Base-by-base conservation (phyloP, 371 early-diverging fungal species). In the Mortierella polycephala region DNA sequence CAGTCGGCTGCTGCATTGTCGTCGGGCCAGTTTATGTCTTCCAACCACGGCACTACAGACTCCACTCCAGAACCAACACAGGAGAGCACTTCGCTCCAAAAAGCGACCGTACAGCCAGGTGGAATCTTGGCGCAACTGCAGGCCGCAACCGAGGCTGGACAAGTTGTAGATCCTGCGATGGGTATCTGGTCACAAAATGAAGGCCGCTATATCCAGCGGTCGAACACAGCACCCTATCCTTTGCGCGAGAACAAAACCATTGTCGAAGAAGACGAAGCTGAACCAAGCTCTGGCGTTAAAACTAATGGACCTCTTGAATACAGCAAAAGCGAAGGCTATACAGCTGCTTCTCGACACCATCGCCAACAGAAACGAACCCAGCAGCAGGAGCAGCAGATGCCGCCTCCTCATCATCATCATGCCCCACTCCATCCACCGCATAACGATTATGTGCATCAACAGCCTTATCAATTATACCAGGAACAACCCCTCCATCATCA, bases 271-370 rank as follows among this genome's bases (percentile, higher is more conserved):
- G 69, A 62, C 9, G 73, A 71, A 23, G 14, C 18, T 7, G 61
- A 45, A 12, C 40, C 56, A 4, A 8, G 12, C 5, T 6, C 30
- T 30, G 47, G 49, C 10, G 20, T 45, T 12, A 69, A 45, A 9
- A 42, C 66, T 6, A 62, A 47, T 12, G 71, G 52, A 5, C 53
- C 75, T 2, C 49, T 76, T 9, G 71, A 64, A 13, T 67, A 76
- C 54, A 76, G 76, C 16, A 76, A 71, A 41, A 76, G 76, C 40
- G 76, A 76, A 3, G 76, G 76, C 12, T 49, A 70, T 41, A n/a
- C 46, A 0, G 54, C 62, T 7, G 44, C 67, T 21, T 52, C 64
- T 2, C 55, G 68, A 6, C 47, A 60, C 39, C 49, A 60, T 10
- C 65, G 69, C 23, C 70, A 65, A 53, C 62, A 67, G 41, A 65